Conservation (phyloP, 75 land plant genomes). For the Picea sitchensis region DNA sequence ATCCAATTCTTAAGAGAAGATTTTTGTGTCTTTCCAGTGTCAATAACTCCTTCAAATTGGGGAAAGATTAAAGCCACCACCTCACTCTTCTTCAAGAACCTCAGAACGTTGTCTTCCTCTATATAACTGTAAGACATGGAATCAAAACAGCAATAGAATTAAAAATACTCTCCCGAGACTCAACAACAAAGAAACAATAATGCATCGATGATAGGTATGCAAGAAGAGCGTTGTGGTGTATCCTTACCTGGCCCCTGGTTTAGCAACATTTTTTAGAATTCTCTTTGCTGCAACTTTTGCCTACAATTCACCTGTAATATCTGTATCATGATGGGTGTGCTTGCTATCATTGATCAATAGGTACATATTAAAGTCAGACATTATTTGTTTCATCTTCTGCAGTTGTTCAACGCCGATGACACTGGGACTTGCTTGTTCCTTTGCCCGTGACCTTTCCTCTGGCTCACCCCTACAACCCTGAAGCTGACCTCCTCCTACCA, state of each 20-base stretch:
- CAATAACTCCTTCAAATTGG: slow-evolving; percentile 44
- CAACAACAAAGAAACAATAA: background rate
- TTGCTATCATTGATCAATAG: slow-evolving; percentile 19
- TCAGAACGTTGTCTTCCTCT: slow-evolving; percentile 36
- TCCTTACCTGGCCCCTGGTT: slow-evolving; percentile 29
- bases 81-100: slow-evolving; percentile 35
- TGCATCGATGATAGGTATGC: background rate
- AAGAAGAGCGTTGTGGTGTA: background rate
- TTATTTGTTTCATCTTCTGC: slow-evolving; percentile 41
- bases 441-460: background rate
- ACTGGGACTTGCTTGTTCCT: background rate
- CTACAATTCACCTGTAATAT: slow-evolving; percentile 38
- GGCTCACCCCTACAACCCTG: too few relatives aligned
- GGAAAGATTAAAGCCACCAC: slow-evolving; percentile 19
- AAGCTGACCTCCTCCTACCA: too few relatives aligned
- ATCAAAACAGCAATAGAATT: background rate
- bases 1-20: slow-evolving; percentile 26
- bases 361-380: slow-evolving; percentile 31
- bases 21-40: slow-evolving; percentile 37
- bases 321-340: slow-evolving; percentile 12
- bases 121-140: slow-evolving; percentile 26
- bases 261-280: slow-evolving; percentile 44
- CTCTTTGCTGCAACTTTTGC: slow-evolving; percentile 26
- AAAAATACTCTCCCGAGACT: background rate
- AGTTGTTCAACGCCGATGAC: slow-evolving; percentile 25